A percentile compares a stretch with the other conserved stretches of the same genome.
Conservation (phyloP, 345 rosid genomes). For the Gossypium herbaceum region DNA sequence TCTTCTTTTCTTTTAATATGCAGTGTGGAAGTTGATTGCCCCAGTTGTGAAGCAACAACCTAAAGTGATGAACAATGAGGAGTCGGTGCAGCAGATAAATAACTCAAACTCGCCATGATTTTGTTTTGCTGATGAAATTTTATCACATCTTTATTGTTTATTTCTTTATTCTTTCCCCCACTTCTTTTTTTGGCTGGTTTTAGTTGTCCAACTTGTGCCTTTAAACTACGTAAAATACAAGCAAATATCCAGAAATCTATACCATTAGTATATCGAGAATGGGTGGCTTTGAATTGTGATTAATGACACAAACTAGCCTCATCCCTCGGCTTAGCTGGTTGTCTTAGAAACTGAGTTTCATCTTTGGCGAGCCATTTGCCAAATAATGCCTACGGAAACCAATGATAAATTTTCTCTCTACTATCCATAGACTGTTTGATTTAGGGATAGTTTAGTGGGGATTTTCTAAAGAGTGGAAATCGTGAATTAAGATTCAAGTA, state of each 20-base stretch:
- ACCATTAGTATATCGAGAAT: slow-evolving; percentile 4
- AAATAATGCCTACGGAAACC: not conserved
- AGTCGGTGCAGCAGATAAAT: slow-evolving; percentile 25
- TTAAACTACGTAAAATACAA: slow-evolving; percentile 3
- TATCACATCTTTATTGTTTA: not conserved
- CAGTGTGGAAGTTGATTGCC: slow-evolving; percentile 45
- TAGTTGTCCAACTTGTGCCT: not conserved
- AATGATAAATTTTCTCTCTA: not conserved
- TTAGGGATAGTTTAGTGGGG: no score
- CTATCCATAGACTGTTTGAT: not conserved
- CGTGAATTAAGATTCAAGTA: no score
- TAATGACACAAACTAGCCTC: not conserved
- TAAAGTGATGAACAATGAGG: slow-evolving; percentile 36
- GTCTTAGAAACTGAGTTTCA: no score
- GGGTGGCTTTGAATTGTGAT: not conserved
- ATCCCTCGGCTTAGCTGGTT: not conserved
- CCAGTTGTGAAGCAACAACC: slow-evolving; percentile 56
- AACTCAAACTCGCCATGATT: slow-evolving; percentile 21
- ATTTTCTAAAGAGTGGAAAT: no score
- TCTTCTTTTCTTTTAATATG: slow-evolving; percentile 2
- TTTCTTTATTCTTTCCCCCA: not conserved
- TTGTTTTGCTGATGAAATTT: not conserved
- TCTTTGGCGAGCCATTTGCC: no score
- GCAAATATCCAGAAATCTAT: not conserved
- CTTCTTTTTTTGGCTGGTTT: not conserved